Evolutionary conservation across 441 rosid species (phyloP), one percentile per base, ranked within the genome.

Genomic region (Codiaeum variegatum): DNA sequence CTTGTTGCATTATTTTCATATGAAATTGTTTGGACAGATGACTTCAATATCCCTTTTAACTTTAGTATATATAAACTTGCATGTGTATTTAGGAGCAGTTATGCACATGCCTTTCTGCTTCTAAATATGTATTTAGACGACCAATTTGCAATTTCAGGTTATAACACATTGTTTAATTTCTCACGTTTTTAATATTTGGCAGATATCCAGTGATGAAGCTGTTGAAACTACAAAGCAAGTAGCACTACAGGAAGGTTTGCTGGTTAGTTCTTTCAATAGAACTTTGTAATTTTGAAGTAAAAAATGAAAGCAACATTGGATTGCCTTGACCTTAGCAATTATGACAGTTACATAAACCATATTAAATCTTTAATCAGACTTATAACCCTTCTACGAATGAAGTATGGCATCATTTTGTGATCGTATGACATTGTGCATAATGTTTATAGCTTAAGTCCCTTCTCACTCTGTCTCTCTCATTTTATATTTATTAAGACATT

Each of bases 161-260:
- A 49, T 7, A 15, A 23, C 31, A 62, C 36, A 15, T 7, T 44
- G 13, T 71, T 31, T 60, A 16, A 52, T 23, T 31, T 38, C 21
- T 68, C 32, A 16, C 13, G 75, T 64, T 38, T 61, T 67, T 62
- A 67, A 58, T 62, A 36, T 76, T 74, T 74, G 71, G 67, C 84
- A 94, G 98, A 85, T 94, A 81, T 87, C 99, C 56, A 91, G 99
- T 77, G 93, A 90, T 75, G 98, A 91, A 78, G 93, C 99, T 77
- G 83, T 94, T 81, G 98, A 92, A 83, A 90, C 90, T 29, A 94
- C 98, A 59, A 95, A 91, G 80, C 97, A 95, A 83, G 71, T 95
- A 80, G 99, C 99, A 29, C 91, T 92, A 47, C 92, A 91, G 74
- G 98, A 95, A 86, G 99, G 99, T 82, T 86, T 95, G 87, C 72